Conservation (phyloP, 768 basidiomycete genomes). For the Podaxis sp. region DNA sequence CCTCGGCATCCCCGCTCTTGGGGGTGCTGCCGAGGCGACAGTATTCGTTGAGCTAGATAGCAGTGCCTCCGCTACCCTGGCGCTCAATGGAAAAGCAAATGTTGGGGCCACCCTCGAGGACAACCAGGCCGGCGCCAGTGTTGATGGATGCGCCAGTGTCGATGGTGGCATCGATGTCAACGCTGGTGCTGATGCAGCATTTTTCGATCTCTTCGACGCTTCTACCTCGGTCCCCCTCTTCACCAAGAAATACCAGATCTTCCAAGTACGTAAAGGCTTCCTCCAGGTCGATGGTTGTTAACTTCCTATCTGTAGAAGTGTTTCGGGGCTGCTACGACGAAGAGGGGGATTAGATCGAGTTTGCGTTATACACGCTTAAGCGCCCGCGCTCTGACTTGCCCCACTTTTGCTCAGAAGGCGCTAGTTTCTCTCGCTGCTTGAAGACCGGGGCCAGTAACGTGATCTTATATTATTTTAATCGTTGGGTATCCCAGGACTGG, state of each 20-base stretch:
- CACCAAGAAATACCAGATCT: constrained; percentile 5
- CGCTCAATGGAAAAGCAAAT: constrained; percentile 21
- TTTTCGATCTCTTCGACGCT: constrained; percentile 8
- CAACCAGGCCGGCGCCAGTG: neutral
- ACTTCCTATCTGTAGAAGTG: neutral
- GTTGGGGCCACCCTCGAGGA: constrained; percentile 6
- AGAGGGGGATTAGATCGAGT: neutral
- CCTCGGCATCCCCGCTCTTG: constrained; percentile 42
- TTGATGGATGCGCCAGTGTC: constrained; percentile 9
- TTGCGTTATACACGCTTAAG: neutral
- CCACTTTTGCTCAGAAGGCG: neutral
- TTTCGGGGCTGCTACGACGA: neutral
- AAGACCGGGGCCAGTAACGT: neutral
- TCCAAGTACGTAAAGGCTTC: neutral
- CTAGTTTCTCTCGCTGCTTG: neutral
- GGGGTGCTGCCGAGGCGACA: constrained; percentile 29
- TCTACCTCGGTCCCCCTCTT: constrained; percentile 1
- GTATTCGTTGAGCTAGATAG: constrained; percentile 43
- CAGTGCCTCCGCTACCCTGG: constrained; percentile 28
- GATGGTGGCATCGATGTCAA: constrained; percentile 9
- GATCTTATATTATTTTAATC: neutral
- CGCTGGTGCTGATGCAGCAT: constrained; percentile 3
- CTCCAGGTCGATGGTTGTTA: neutral
- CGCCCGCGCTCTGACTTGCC: neutral
- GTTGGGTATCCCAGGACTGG: neutral